These are phyloP conservation scores for Stenocarpella maydis DNA, from an alignment of 2,329 filamentous ascomycete genomes.

Conservation along the genomic window DNA sequence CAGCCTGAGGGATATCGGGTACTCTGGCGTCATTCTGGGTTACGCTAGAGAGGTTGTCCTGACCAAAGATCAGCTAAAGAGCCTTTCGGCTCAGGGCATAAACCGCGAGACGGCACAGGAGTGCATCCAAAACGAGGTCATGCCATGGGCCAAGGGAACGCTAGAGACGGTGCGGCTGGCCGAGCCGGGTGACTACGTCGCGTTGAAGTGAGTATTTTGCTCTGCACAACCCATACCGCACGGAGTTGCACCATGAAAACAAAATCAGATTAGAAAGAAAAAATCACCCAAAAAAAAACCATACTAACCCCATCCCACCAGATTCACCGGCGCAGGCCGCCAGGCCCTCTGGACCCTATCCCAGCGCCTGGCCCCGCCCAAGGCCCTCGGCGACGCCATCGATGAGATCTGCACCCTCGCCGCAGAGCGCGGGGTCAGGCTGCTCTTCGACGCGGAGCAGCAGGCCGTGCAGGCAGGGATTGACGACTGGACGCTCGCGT, in stretches of 20 bases:
- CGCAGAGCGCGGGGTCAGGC: conserved; percentile 70
- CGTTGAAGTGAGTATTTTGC: conserved; percentile 61
- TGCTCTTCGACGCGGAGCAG: conserved; percentile 90
- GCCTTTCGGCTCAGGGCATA: conserved; percentile 51
- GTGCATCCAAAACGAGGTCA: conserved; percentile 66
- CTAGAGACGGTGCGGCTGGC: conserved; percentile 78
- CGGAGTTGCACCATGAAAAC: neutral
- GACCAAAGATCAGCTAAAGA: conserved; percentile 59
- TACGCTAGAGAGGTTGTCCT: conserved; percentile 86
- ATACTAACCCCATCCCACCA: conserved; percentile 1
- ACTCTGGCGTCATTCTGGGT: conserved; percentile 82
- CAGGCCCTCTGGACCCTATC: conserved; percentile 74
- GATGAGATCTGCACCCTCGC: conserved; percentile 79
- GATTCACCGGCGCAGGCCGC: conserved; percentile 83
- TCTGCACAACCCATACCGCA: no score
- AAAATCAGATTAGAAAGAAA: no score
- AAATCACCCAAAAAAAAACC: no score
- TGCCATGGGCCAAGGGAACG: conserved; percentile 77
- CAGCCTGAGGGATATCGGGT: conserved; percentile 76
- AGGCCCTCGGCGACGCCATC: conserved; percentile 73
- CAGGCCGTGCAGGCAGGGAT: conserved; percentile 80
- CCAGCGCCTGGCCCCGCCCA: conserved; percentile 67
- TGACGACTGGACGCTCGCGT: conserved; percentile 79
- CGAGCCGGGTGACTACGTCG: conserved; percentile 72
- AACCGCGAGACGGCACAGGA: conserved; percentile 58